phyloP scores from a whole-genome alignment of 2,329 filamentous ascomycete species.

The Penicillium sp. region DNA sequence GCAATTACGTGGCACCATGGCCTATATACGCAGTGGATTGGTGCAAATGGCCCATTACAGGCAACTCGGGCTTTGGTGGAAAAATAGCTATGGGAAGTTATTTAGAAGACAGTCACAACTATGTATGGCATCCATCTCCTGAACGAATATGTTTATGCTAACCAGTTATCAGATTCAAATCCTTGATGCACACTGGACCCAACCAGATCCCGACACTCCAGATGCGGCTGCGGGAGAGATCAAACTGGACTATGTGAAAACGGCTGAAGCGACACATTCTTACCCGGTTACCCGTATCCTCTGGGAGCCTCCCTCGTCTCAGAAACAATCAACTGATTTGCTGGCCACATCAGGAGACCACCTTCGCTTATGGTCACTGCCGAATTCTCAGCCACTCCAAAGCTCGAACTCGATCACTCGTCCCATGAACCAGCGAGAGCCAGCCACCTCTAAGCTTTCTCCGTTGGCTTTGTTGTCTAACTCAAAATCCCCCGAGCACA shows the following conservation, averaged over 20 bases:
- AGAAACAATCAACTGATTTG: conserved; percentile 93
- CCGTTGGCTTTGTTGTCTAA: conserved; percentile 92
- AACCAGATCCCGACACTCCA: conserved; percentile 65
- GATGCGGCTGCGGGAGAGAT: conserved; percentile 65
- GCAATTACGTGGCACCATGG: conserved; percentile 93
- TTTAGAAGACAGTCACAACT: conserved; percentile 96
- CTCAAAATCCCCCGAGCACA: conserved; percentile 97
- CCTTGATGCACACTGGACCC: conserved; percentile 76
- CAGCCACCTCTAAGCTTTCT: conserved; percentile 74
- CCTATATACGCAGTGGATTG: conserved; percentile 96
- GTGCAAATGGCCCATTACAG: conserved; percentile 92
- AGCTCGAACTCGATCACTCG: conserved; percentile 66
- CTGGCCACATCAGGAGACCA: conserved; percentile 95
- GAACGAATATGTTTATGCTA: conserved; percentile 29
- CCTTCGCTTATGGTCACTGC: conserved; percentile 88
- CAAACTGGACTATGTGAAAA: conserved; percentile 80
- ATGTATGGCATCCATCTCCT: conserved; percentile 54
- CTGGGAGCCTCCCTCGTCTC: conserved; percentile 92
- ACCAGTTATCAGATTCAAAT: conserved; percentile 77
- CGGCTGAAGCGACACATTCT: conserved; percentile 94
- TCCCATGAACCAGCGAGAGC: conserved; percentile 61
- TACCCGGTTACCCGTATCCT: conserved; percentile 93
- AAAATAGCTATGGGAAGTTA: conserved; percentile 96
- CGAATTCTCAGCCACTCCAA: conserved; percentile 60
- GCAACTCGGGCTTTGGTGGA: conserved; percentile 65